phyloP scores from a whole-genome alignment of 2,329 filamentous ascomycete species.

The Talaromyces marneffei region DNA sequence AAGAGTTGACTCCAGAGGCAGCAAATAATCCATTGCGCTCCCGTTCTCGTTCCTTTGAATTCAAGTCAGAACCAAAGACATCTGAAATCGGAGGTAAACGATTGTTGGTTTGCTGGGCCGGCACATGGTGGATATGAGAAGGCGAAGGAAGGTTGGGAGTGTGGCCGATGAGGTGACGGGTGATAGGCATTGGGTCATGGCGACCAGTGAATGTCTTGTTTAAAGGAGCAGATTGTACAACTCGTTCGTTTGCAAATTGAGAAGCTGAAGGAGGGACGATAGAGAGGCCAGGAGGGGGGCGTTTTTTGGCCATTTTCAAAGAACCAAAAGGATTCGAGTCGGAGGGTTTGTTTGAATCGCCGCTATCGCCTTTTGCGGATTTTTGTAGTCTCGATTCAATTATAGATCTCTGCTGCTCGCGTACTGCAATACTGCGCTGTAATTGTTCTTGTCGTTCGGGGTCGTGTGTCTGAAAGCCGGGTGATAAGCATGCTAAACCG shows the following conservation, averaged over 20 bases:
- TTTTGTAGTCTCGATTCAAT: conserved; percentile 89
- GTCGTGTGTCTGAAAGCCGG: conserved; percentile 92
- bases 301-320: conserved; percentile 43
- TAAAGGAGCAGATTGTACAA: conserved; percentile 93
- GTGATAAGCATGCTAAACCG: conserved; percentile 87
- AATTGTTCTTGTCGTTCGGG: conserved; percentile 95
- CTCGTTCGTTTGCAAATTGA: conserved; percentile 86
- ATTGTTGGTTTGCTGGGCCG: conserved; percentile 83
- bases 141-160: conserved; percentile 76
- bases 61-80: conserved; percentile 77
- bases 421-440: conserved; percentile 85
- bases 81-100: conserved; percentile 89
- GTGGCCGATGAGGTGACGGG: conserved; percentile 72
- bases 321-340: conserved; percentile 39
- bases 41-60: conserved; percentile 35
- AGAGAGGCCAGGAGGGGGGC: conserved; percentile 75
- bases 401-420: conserved; percentile 89
- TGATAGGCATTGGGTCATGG: conserved; percentile 68
- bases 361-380: conserved; percentile 71
- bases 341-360: conserved; percentile 53
- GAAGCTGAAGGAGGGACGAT: conserved; percentile 93
- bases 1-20: conserved; percentile 59
- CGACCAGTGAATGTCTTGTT: conserved; percentile 93
- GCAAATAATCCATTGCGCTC: conserved; percentile 38
- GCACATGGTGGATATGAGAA: conserved; percentile 85